phyloP scores from a whole-genome alignment of 2,329 filamentous ascomycete species.

The Drechslera avenae region DNA sequence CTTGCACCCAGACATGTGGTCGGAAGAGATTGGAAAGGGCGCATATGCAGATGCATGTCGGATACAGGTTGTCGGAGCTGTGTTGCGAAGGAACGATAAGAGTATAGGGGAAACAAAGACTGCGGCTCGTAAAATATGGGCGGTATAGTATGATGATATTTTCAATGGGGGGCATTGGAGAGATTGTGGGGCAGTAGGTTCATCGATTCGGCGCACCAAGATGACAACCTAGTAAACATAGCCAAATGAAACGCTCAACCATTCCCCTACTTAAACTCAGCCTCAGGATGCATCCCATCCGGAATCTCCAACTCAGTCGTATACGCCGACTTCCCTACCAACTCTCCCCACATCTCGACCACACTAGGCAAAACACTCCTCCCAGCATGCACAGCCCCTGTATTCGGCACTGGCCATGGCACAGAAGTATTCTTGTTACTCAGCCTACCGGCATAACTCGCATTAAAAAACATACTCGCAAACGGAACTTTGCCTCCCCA shows the following conservation, averaged over 20 bases:
- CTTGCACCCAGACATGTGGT: constrained; percentile 33
- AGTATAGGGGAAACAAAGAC: background rate
- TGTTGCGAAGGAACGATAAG: constrained; percentile 12
- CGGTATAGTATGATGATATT: background rate
- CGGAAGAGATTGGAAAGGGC: constrained; percentile 31
- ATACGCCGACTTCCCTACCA: constrained; percentile 32
- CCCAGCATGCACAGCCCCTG: constrained; percentile 30
- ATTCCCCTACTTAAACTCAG: constrained; percentile 31
- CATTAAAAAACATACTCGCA: constrained; percentile 41
- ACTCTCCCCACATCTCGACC: constrained; percentile 31
- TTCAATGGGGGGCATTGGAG: too few species aligned
- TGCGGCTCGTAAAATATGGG: constrained; percentile 1
- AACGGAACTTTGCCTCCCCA: constrained; percentile 37
- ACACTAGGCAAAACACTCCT: constrained; percentile 34
- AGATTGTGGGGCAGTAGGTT: too few species aligned
- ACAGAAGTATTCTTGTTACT: constrained; percentile 36
- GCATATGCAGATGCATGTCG: constrained; percentile 32
- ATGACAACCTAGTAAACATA: background rate
- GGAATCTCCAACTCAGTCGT: constrained; percentile 40
- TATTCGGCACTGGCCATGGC: constrained; percentile 39
- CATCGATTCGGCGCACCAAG: background rate
- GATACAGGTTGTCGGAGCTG: constrained; percentile 32
- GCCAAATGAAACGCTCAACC: background rate
- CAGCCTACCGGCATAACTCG: constrained; percentile 39
- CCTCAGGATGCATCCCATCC: constrained; percentile 43